phyloP scores from a whole-genome alignment of 2,329 filamentous ascomycete genomes.

The Diaporthe ampelina region DNA sequence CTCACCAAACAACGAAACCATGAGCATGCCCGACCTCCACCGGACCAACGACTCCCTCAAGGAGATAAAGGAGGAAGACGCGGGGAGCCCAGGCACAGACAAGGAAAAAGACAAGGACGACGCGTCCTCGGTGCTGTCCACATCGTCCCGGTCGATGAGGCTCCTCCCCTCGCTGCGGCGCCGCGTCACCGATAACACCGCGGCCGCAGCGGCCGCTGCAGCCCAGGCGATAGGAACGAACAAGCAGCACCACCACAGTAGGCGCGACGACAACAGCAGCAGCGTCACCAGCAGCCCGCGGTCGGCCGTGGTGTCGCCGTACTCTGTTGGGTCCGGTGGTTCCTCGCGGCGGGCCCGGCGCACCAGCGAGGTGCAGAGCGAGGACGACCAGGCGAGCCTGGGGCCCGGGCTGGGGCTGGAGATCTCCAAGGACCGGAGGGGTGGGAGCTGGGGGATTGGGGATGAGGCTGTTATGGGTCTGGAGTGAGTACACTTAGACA shows the following conservation, averaged over 20 bases:
- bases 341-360: conserved; percentile 51
- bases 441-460: conserved; percentile 80
- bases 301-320: conserved; percentile 43
- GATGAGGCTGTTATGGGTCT: conserved; percentile 89
- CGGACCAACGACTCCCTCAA: conserved; percentile 41
- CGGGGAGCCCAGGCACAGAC: conserved; percentile 23
- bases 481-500: conserved; percentile 63
- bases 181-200: conserved; percentile 53
- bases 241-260: conserved; percentile 36
- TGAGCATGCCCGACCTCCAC: conserved; percentile 36
- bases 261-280: conserved; percentile 43
- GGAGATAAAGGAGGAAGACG: conserved; percentile 40
- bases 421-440: conserved; percentile 62
- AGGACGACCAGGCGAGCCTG: conserved; percentile 58
- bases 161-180: conserved; percentile 58
- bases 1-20: conserved; percentile 32
- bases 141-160: conserved; percentile 60
- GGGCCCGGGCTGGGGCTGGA: conserved; percentile 63
- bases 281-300: conserved; percentile 40
- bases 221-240: conserved; percentile 26
- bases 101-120: conserved; percentile 53
- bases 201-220: not conserved
- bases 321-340: conserved; percentile 42
- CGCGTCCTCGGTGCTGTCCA: conserved; percentile 61
- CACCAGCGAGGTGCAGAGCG: conserved; percentile 58